phyloP scores from a whole-genome alignment of 257 asterid species.

The Gynochthodes officinalis region DNA sequence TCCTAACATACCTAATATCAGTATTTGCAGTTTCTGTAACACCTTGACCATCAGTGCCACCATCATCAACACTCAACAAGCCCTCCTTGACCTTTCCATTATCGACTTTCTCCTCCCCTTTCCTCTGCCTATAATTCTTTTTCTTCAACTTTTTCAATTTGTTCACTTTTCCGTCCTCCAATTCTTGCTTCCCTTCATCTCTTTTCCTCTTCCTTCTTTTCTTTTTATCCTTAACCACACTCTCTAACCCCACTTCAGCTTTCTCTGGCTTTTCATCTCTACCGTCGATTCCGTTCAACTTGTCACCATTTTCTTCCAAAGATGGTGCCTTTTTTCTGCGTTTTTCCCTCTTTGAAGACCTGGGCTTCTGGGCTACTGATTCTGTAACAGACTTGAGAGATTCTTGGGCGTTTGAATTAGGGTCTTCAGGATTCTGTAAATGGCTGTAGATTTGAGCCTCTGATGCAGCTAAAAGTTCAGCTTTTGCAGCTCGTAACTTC shows the following conservation, averaged over 20 bases:
- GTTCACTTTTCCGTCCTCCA: conserved; percentile 29
- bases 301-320: conserved; percentile 32
- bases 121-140: too few relatives aligned
- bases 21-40: conserved; percentile 22
- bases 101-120: conserved; percentile 13
- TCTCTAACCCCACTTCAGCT: conserved; percentile 23
- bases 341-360: conserved; percentile 55
- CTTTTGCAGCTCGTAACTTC: conserved; percentile 63
- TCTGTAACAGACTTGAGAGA: conserved; percentile 20
- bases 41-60: conserved; percentile 24
- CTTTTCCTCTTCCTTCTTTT: conserved; percentile 43
- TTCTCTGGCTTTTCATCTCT: conserved; percentile 22
- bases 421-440: conserved; percentile 22
- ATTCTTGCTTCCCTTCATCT: conserved; percentile 31
- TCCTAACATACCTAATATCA: conserved; percentile 36
- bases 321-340: conserved; percentile 36
- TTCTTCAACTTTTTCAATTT: conserved; percentile 32
- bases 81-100: conserved; percentile 31
- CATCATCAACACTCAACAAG: conserved; percentile 23
- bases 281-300: conserved; percentile 18
- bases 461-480: conserved; percentile 42
- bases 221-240: conserved; percentile 22
- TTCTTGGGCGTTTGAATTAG: conserved; percentile 20
- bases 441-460: conserved; percentile 28
- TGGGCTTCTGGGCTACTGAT: conserved; percentile 25